Base-by-base conservation (phyloP, 331 rosid genomes). In the Stylosanthes scabra region DNA sequence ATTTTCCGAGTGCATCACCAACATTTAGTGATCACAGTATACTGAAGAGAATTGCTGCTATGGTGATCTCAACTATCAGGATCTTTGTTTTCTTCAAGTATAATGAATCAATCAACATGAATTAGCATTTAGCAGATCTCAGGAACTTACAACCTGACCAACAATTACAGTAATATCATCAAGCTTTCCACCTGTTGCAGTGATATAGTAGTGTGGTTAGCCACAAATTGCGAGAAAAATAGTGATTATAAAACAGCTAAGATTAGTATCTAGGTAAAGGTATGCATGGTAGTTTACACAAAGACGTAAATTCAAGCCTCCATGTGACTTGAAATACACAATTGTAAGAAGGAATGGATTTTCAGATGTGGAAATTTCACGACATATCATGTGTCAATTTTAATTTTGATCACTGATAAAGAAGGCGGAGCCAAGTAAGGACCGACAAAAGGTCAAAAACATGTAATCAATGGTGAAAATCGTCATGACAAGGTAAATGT, bases 91-190 rank as follows among this genome's bases (percentile, higher is more conserved):
- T 59, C 71, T 47, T 68, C n/a, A 25, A 37, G 68, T 49, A 66
- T 50, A 57, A 62, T 39, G 64, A 65, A 57, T 29, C 68, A 65
- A 52, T 52, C 55, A 11, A 16, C 27, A 31, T 34, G 39, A 72
- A 78, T 52, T 46, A 70, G 41, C 76, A 74, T 27, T 52, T 46
- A 70, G 41, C 76, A 74, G 34, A 66, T 70, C 59, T 90, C 86
- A 83, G 14, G 82, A 76, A 80, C 92, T 84, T 34, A 88, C 88
- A 60, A 92, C 97, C 79, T 84, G 86, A 74, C 96, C 89, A 39
- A 88, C 96, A 44, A 90, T 70, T 76, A 88, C 91, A 25, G 97
- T 95, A 64, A 90, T 88, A 72, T 90, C 99, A 49, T 92, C 99
- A 47, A 86, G 84, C 75, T 92, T 95, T 79, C 99, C 97, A 63